Evolutionary conservation across 495 filamentous ascomycete genomes (phyloP).

Genomic region (Podospora comata): DNA sequence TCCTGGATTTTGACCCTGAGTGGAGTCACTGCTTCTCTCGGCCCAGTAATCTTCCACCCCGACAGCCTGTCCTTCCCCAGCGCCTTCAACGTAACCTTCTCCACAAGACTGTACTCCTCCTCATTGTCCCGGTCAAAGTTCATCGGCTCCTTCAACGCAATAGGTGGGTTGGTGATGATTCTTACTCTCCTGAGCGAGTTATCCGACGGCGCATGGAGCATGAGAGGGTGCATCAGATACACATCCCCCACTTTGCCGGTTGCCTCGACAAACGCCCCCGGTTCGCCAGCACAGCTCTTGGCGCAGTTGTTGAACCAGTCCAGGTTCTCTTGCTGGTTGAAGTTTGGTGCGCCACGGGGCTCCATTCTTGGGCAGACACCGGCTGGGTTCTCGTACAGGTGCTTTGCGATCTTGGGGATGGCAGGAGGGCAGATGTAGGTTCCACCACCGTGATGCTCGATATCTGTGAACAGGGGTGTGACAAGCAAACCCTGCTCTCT

Average conservation of each 20-base stretch:
- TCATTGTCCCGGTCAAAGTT: constrained; percentile 57
- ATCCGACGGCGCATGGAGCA: constrained; percentile 63
- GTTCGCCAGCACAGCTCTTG: constrained; percentile 34
- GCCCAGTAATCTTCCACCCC: constrained; percentile 60
- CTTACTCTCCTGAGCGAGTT: constrained; percentile 58
- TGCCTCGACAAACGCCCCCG: constrained; percentile 56
- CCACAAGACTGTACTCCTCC: constrained; percentile 62
- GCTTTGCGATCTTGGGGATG: constrained; percentile 54
- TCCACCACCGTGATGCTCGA: constrained; percentile 60
- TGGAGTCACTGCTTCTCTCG: constrained; percentile 46
- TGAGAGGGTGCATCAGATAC: constrained; percentile 68
- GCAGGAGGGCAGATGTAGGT: constrained; percentile 63
- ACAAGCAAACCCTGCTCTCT: constrained; percentile 70
- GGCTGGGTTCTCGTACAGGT: constrained; percentile 63
- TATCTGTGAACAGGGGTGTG: constrained; percentile 67
- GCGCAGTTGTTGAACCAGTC: constrained; percentile 56
- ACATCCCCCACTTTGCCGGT: constrained; percentile 65
- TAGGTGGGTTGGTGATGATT: constrained; percentile 72
- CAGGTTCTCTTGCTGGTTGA: constrained; percentile 41
- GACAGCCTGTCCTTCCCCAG: constrained; percentile 56
- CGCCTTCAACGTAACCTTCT: constrained; percentile 60
- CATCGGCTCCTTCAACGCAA: constrained; percentile 61
- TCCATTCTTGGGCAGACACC: constrained; percentile 67
- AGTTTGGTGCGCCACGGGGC: constrained; percentile 45
- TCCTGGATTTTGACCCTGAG: constrained; percentile 45